A percentile compares a stretch with the other conserved stretches of the same genome.
Evolutionary conservation across 192 early-diverging fungal species (phyloP).

Genomic region (Coemansia javaensis): DNA sequence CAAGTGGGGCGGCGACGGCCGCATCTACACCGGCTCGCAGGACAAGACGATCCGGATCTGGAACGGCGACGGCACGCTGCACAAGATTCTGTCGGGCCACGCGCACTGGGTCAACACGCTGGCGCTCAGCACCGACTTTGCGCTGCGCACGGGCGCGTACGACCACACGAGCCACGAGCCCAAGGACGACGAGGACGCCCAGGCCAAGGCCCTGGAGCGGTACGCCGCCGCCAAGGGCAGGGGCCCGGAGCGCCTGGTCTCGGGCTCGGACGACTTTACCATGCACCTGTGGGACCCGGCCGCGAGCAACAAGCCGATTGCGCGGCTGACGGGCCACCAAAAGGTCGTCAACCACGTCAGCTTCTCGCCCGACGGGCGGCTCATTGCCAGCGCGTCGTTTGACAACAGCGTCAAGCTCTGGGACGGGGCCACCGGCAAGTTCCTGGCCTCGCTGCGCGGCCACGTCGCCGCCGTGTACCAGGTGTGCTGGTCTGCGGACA

Average conservation of each 20-base stretch:
- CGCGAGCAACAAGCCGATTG: constrained; percentile 71
- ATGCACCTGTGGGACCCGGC: constrained; percentile 93
- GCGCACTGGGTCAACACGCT: constrained; percentile 97
- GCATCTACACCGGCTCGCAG: constrained; percentile 85
- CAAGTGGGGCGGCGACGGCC: constrained; percentile 94
- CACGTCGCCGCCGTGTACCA: constrained; percentile 97
- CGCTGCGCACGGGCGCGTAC: constrained; percentile 82
- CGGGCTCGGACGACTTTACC: constrained; percentile 96
- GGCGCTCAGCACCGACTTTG: constrained; percentile 86
- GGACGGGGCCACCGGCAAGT: constrained; percentile 87
- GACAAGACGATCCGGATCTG: constrained; percentile 98
- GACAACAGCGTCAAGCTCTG: constrained; percentile 98
- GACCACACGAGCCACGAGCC: constrained; percentile 76
- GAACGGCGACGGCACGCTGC: constrained; percentile 78
- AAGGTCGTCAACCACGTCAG: constrained; percentile 91
- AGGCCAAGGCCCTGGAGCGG: constrained; percentile 67
- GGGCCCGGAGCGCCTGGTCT: constrained; percentile 76
- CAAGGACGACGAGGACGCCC: constrained; percentile 61
- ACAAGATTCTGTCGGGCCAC: constrained; percentile 83
- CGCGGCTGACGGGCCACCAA: constrained; percentile 89
- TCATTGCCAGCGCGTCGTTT: constrained; percentile 88
- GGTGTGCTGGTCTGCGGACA: constrained; percentile 91
- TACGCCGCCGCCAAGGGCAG: constrained; percentile 68
- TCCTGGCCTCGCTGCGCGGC: constrained; percentile 85
- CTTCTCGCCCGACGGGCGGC: constrained; percentile 88